Base-by-base conservation (phyloP, 495 filamentous ascomycete species). In the Rhypophila decipiens region DNA sequence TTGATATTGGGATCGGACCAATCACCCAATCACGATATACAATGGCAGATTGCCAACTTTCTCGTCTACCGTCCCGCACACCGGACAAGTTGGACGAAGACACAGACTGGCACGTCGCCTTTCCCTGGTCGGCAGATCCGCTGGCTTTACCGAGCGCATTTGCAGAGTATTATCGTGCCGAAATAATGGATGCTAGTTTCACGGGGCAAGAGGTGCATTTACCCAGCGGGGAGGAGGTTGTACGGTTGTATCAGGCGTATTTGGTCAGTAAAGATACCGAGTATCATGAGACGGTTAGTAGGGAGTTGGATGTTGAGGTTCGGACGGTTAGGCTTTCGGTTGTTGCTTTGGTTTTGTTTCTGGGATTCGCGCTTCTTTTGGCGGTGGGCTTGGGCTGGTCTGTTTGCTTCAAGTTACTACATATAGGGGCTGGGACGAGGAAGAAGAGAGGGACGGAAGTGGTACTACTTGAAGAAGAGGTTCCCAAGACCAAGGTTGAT, bases 241-340 rank as follows among this genome's bases (percentile, higher is more conserved):
- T 47, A 21, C 44, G 44, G 13, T 39, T 47, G n/a, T 47, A 47
- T 19, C 44, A 47, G 19, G 44, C 44, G 5, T 47, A 47, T 23
- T 15, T 47, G 5, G 35, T 15, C 18, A 47, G 18, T 9, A 47
- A 47, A 36, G 44, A 47, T 22, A 47, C 24, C n/a, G 31, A 47
- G 23, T 12, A 39, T 18, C 24, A 39, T n/a, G 44, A 39, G 44
- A n/a, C 13, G 8, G 44, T 23, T n/a, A 34, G 20, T 9, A 18
- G 35, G 8, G 33, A 21, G 13, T 19, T 47, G 19, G 38, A 35
- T 19, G 45, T 47, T 2, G 45, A 21, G 9, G 37, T 47, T 4
- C 20, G 35, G 17, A 39, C 45, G 5, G 35, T 40, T 2, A 15
- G 40, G 36, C 45, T 47, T 4, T 40, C 45, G 21, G 21, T 47